Conservation (phyloP, 176 grass and related monocot genomes). For the Dendrocalamus sinicus region DNA sequence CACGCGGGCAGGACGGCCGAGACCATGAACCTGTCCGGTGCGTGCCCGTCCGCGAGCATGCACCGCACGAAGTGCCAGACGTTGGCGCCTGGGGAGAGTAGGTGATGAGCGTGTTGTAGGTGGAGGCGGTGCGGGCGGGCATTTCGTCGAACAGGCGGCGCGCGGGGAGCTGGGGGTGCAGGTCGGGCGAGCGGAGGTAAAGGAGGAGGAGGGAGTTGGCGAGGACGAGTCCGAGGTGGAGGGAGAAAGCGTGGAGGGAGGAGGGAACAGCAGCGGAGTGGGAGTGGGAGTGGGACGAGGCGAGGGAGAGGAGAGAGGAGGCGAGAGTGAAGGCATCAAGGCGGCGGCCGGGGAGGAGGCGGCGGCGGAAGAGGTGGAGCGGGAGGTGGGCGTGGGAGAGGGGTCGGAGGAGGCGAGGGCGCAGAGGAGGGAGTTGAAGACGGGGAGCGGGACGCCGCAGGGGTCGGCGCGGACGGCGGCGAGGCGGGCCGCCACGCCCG, state of each 20-base stretch:
- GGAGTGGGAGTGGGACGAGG: neutral
- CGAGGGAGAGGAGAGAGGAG: constrained; percentile 30
- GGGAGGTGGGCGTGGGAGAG: constrained; percentile 42
- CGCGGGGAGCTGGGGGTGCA: constrained; percentile 19
- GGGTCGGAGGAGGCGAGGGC: constrained; percentile 27
- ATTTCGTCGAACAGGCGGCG: constrained; percentile 76
- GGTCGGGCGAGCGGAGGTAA: neutral
- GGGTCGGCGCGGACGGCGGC: constrained; percentile 39
- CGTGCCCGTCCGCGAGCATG: constrained; percentile 55
- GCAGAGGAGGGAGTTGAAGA: constrained; percentile 58
- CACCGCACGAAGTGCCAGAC: constrained; percentile 36
- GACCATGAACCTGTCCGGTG: constrained; percentile 60
- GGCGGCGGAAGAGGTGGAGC: constrained; percentile 54
- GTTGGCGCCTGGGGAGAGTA: neutral
- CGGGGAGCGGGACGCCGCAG: constrained; percentile 38
- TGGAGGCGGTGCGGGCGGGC: constrained; percentile 54
- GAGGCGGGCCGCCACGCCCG: constrained; percentile 8
- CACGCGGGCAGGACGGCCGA: constrained; percentile 49
- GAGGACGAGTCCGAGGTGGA: constrained; percentile 44
- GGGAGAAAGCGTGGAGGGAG: constrained; percentile 41
- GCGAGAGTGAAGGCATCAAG: constrained; percentile 55
- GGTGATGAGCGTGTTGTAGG: constrained; percentile 66
- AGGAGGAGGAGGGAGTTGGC: constrained; percentile 59
- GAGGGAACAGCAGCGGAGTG: neutral
- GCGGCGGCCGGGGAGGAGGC: constrained; percentile 51